phyloP scores from a whole-genome alignment of 805 yeast genomes.

The Candida awuae region DNA sequence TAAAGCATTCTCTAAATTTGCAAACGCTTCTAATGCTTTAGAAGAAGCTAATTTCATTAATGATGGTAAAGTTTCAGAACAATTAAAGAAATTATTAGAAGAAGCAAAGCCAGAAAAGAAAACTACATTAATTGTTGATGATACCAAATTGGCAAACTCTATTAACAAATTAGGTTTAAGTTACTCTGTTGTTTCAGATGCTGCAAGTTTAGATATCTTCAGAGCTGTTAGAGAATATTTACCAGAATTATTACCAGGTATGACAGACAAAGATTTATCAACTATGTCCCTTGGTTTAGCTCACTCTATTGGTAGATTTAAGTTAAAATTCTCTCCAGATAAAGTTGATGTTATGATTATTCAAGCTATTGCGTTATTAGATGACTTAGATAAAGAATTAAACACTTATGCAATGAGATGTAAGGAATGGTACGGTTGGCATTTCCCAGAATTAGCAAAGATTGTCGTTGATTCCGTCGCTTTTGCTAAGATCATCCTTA shows the following conservation, averaged over 20 bases:
- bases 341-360: slow-evolving; percentile 99
- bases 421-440: slow-evolving; percentile 99
- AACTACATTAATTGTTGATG: slow-evolving; percentile 82
- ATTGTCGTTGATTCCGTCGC: slow-evolving; percentile 94
- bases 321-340: slow-evolving; percentile 94
- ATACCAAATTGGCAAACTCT: slow-evolving; percentile 91
- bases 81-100: slow-evolving; percentile 67
- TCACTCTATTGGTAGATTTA: slow-evolving; percentile 97
- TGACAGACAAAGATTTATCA: slow-evolving; percentile 71
- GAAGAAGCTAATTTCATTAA: slow-evolving; percentile 89
- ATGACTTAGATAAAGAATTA: slow-evolving; percentile 94
- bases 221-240: slow-evolving; percentile 92
- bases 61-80: slow-evolving; percentile 89
- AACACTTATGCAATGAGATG: slow-evolving; percentile 98
- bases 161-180: slow-evolving; percentile 90
- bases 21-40: slow-evolving; percentile 89
- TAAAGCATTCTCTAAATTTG: slow-evolving; percentile 91
- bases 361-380: slow-evolving; percentile 95
- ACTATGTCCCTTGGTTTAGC: slow-evolving; percentile 98
- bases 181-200: slow-evolving; percentile 85
- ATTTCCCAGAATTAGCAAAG: slow-evolving; percentile 98
- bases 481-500: slow-evolving; percentile 85
- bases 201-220: slow-evolving; percentile 87
- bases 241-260: slow-evolving; percentile 91
- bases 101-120: slow-evolving; percentile 75